Base-by-base conservation (phyloP, 768 basidiomycete species). In the Tricholoma sp. region DNA sequence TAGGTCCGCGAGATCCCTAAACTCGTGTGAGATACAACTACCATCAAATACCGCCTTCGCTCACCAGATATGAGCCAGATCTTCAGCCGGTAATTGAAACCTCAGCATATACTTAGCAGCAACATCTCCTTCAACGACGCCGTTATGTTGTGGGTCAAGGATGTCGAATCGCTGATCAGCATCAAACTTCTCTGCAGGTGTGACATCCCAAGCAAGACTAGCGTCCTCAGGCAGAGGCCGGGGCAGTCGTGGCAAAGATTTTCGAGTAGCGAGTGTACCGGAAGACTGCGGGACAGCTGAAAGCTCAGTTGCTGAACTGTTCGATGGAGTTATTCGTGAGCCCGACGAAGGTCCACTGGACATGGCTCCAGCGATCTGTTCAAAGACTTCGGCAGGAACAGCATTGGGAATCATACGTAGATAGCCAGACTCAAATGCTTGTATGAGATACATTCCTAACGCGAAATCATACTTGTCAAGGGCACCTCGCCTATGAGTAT, bases 401-500 rank as follows among this genome's bases (percentile, higher is more conserved):
- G 66, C 61, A 2, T 61, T 29, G 1, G 74, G 76, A 6, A 77
- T 62, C 1, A 63, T 57, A 20, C 61, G 60, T 1, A 76, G 66
- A 33, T 67, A 65, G 51, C 72, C 74, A 5, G 68, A 65, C 60
- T 69, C 68, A 13, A 73, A 55, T n/a, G 68, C 68, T 36, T 73
- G 68, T 39, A 89, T 82, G 55, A 88, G 78, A 66, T 83, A 84
- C 81, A 87, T 83, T 36, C 82, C 88, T 57, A 90, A 72, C 34
- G 82, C 80, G 66, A 91, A 91, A 57, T 89, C 86, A 29, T 79
- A 69, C 7, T 79, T 73, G 61, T 89, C 85, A 10, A 91, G 79
- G 3, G 76, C 72, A 6, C 86, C 86, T 34, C 82, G 74, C 33
- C 76, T 71, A 52, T 79, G 76, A 8, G 77, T 80, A 65, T 89